Conservation (phyloP, 352 stramenopile genomes). For the Phytophthora citrophthora region DNA sequence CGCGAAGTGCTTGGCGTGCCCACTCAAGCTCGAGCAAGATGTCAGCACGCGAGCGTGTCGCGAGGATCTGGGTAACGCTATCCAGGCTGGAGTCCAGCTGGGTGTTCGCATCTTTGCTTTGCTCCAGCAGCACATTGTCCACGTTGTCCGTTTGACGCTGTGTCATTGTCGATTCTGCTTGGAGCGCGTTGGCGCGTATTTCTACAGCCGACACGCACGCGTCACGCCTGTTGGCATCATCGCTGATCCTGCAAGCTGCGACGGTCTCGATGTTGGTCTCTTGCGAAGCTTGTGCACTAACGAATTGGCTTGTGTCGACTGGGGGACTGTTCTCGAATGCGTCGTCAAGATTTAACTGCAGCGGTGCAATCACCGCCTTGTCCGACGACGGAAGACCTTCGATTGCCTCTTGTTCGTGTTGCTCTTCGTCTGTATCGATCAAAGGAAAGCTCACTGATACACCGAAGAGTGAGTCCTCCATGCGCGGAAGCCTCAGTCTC, state of each 20-base stretch:
- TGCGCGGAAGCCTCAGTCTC: constrained; percentile 50
- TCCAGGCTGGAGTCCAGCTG: constrained; percentile 18
- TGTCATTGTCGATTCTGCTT: constrained; percentile 27
- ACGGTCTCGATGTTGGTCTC: constrained; percentile 3
- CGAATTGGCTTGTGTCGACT: constrained; percentile 4
- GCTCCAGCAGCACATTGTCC: constrained; percentile 9
- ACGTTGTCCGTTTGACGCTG: constrained; percentile 28
- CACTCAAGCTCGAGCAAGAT: constrained; percentile 66
- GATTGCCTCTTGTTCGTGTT: constrained; percentile 7
- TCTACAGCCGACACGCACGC: constrained; percentile 28
- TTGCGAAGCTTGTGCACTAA: constrained; percentile 16
- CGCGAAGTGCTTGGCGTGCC: constrained; percentile 48
- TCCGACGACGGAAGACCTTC: constrained; percentile 2
- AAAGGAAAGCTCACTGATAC: constrained; percentile 36
- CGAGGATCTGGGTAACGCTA: constrained; percentile 48
- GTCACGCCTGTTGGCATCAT: constrained; percentile 16
- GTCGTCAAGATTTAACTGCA: constrained; percentile 6
- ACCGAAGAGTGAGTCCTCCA: constrained; percentile 50
- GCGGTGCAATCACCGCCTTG: constrained; percentile 7
- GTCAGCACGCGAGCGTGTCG: constrained; percentile 53
- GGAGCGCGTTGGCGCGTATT: constrained; percentile 24
- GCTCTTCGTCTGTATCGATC: constrained; percentile 5
- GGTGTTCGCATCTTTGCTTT: constrained; percentile 19
- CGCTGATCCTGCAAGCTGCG: constrained; percentile 9
- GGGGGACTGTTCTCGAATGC: background rate